Percentiles rank a stretch among this genome's conserved stretches.
phyloP scores from a whole-genome alignment of 2,329 filamentous ascomycete genomes.

The Ustulina deusta region DNA sequence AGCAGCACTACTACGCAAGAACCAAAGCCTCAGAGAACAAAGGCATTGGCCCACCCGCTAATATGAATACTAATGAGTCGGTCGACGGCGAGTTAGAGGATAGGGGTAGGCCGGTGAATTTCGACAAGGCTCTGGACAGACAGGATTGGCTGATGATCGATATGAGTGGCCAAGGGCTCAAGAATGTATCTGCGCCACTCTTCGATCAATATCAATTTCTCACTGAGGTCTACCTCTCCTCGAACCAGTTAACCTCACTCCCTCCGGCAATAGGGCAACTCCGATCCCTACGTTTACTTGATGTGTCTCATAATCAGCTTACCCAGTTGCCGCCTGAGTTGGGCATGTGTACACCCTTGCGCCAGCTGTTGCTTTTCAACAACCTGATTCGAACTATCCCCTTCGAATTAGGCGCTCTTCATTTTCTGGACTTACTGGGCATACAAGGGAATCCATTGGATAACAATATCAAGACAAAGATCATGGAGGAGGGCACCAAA shows the following conservation, averaged over 20 bases:
- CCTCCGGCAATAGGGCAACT: conserved; percentile 85
- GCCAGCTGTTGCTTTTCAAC: conserved; percentile 87
- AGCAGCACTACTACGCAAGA: conserved; percentile 78
- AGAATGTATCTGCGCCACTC: conserved; percentile 80
- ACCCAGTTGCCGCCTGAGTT: conserved; percentile 86
- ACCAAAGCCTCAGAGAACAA: conserved; percentile 77
- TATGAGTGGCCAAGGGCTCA: conserved; percentile 93
- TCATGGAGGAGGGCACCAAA: conserved; percentile 89
- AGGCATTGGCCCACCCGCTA: conserved; percentile 68
- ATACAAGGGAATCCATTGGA: conserved; percentile 92
- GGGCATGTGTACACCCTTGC: conserved; percentile 95
- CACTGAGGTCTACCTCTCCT: conserved; percentile 91
- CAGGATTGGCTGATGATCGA: conserved; percentile 95
- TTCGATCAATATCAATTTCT: conserved; percentile 88
- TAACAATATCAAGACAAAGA: conserved; percentile 79
- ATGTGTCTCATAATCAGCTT: conserved; percentile 90
- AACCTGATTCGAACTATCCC: conserved; percentile 88
- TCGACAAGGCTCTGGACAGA: conserved; percentile 73
- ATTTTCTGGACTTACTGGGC: conserved; percentile 87
- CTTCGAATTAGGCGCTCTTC: conserved; percentile 87
- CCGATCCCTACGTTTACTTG: conserved; percentile 83
- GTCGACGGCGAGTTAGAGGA: conserved; percentile 68
- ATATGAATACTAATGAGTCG: conserved; percentile 61
- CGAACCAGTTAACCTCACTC: conserved; percentile 87
- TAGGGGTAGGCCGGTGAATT: conserved; percentile 71